A percentile compares a stretch with the other conserved stretches of the same genome.
phyloP scores from a whole-genome alignment of 2,329 filamentous ascomycete species.

The Ramichloridium luteum region DNA sequence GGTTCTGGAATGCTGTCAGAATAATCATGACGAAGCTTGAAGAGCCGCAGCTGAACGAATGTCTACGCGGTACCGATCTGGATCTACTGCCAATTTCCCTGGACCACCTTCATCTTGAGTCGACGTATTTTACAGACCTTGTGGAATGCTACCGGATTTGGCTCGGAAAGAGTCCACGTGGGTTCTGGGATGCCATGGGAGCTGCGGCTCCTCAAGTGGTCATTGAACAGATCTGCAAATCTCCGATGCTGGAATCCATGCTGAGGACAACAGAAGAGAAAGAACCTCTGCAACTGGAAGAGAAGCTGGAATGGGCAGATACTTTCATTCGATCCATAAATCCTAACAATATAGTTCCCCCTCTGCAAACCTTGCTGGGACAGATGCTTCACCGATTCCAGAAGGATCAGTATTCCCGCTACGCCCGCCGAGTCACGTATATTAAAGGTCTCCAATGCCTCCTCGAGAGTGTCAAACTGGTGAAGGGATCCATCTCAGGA shows the following conservation, averaged over 20 bases:
- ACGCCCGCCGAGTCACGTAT: conserved; percentile 50
- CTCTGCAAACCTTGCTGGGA: conserved; percentile 65
- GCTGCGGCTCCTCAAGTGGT: conserved; percentile 68
- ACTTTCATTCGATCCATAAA: conserved; percentile 69
- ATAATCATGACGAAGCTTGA: conserved; percentile 63
- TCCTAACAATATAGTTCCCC: conserved; percentile 61
- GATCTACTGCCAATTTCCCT: conserved; percentile 50
- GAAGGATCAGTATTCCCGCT: conserved; percentile 41
- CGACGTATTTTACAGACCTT: conserved; percentile 50
- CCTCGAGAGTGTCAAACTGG: conserved; percentile 13
- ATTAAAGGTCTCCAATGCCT: conserved; percentile 43
- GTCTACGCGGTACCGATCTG: conserved; percentile 65
- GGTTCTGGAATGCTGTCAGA: conserved; percentile 69
- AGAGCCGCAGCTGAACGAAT: conserved; percentile 62
- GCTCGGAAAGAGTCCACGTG: conserved; percentile 60
- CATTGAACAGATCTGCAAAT: conserved; percentile 71
- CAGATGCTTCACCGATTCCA: conserved; percentile 59
- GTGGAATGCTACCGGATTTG: conserved; percentile 59
- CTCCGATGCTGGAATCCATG: conserved; percentile 51
- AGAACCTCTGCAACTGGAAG: conserved; percentile 42
- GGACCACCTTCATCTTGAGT: conserved; percentile 47
- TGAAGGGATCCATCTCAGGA: conserved; percentile 13
- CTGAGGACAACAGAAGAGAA: conserved; percentile 44
- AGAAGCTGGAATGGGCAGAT: conserved; percentile 64
- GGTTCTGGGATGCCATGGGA: conserved; percentile 82